Conservation (phyloP, 2,329 filamentous ascomycete species). For the Hypocreales sp. region DNA sequence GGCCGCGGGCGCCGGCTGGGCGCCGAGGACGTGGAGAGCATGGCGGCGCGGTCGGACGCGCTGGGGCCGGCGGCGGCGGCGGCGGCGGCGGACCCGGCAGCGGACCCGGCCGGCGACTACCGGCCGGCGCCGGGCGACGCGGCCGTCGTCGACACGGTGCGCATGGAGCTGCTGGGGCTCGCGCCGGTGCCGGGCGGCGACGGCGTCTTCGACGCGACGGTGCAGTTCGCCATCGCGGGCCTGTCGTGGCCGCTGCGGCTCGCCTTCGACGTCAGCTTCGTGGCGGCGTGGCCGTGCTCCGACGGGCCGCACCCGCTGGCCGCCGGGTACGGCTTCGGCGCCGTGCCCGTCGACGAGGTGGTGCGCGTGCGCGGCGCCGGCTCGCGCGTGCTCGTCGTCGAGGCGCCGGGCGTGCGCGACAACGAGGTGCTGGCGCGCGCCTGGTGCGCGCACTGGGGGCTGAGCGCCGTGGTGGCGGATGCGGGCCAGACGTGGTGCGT, state of each 20-base stretch:
- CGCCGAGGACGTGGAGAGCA: conserved; percentile 45
- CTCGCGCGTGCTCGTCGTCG: conserved; percentile 46
- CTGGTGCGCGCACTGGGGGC: conserved; percentile 64
- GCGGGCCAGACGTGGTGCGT: conserved; percentile 50
- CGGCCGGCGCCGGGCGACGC: conserved; percentile 39
- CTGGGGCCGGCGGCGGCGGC: conserved; percentile 46
- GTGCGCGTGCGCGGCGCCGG: conserved; percentile 54
- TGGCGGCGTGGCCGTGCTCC: conserved; percentile 48
- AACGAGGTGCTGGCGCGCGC: conserved; percentile 64
- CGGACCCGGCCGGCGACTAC: conserved; percentile 58
- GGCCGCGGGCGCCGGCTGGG: conserved; percentile 30
- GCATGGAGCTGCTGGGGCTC: conserved; percentile 53
- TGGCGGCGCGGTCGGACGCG: conserved; percentile 52
- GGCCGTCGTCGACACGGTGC: conserved; percentile 47
- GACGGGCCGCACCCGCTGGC: conserved; percentile 54
- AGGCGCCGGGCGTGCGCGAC: conserved; percentile 57
- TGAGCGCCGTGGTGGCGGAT: conserved; percentile 56
- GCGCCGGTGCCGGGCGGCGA: conserved; percentile 22
- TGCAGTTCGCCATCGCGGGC: conserved; percentile 49
- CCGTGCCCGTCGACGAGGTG: conserved; percentile 47
- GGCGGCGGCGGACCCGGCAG: too few relatives aligned
- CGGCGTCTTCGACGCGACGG: conserved; percentile 38
- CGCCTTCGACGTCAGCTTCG: conserved; percentile 49
- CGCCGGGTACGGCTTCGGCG: conserved; percentile 50
- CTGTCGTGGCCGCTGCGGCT: conserved; percentile 48